These are phyloP conservation scores for Linanthus parryae DNA, from an alignment of 148 eudicot species.

Conservation along the genomic window DNA sequence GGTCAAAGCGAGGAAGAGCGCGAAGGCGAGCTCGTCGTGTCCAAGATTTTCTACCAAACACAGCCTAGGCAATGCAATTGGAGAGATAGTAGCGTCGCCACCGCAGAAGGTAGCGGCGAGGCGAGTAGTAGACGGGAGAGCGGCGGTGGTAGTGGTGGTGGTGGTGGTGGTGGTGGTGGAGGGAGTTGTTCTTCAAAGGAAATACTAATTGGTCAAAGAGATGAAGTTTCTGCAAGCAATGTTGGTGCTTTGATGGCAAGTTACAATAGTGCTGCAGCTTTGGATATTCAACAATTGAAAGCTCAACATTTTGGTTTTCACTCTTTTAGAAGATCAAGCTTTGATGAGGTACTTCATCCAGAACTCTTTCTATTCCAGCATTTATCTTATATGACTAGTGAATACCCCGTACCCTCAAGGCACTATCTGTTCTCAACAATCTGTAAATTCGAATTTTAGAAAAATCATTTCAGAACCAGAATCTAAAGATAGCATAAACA, in stretches of 20 bases:
- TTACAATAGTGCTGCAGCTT: slow-evolving; percentile 27
- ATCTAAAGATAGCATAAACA: too few species aligned
- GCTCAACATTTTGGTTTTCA: slow-evolving; percentile 56
- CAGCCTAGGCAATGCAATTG: slow-evolving; percentile 87
- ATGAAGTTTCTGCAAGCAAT: slow-evolving; percentile 36
- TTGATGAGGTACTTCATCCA: slow-evolving; percentile 80
- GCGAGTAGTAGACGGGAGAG: slow-evolving; percentile 31
- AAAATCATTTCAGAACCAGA: too few species aligned
- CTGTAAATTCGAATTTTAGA: too few species aligned
- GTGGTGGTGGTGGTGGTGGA: slow-evolving; percentile 37
- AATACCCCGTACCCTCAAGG: too few species aligned
- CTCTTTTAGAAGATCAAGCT: slow-evolving; percentile 58
- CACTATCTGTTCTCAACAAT: too few species aligned
- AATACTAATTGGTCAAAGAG: slow-evolving; percentile 27
- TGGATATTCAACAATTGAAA: slow-evolving; percentile 73
- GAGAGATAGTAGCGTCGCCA: slow-evolving; percentile 28
- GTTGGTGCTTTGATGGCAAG: slow-evolving; percentile 33
- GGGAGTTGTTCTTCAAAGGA: slow-evolving; percentile 60
- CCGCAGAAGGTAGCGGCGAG: slow-evolving; percentile 23
- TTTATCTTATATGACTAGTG: too few species aligned
- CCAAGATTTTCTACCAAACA: slow-evolving; percentile 92
- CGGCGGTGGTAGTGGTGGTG: slow-evolving; percentile 36
- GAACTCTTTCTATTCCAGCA: too few species aligned
- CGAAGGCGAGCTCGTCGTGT: slow-evolving; percentile 94
- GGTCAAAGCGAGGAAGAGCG: slow-evolving; percentile 89